Evolutionary conservation across 768 basidiomycete genomes (phyloP), one percentile per base, ranked within the genome.

Genomic region (Agrocybe chaxingu): DNA sequence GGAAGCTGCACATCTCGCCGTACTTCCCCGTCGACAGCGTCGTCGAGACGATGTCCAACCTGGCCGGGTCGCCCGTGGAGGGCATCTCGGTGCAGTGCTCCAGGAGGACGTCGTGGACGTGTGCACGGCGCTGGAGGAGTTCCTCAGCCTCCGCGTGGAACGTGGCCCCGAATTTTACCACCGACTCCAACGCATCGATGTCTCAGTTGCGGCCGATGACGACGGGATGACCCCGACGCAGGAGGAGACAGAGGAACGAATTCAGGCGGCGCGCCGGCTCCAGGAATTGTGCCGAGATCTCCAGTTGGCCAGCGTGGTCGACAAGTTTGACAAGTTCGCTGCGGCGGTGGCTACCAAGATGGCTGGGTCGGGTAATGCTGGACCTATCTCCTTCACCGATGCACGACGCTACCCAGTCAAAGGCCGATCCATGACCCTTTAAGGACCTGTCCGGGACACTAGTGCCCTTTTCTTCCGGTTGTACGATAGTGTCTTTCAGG

Each of bases 91-190:
- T 84, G 45, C 76, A 80, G 53, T 83, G 81, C 66, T 81, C 77
- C 63, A 78, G 50, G 82, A 83, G 54, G 82, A 84, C 57, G 75
- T 82, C 8, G 75, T 77, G n/a, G 84, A 85, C 53, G 71, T 80
- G 29, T 84, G 82, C 59, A 58, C 68, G 3, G 79, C 79, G 2
- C 67, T 85, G 16, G 76, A 79, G 52, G 76, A 77, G 37, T 83
- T 85, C 66, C 70, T 85, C 43, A 71, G 66, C 43, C 54, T 79
- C 33, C 78, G 80, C 37, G 72, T 75, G 12, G 75, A 77, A 54
- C 74, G 76, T 30, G 76, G 72, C 10, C 65, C 72, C 39, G 60
- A 67, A 42, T 79, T 84, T 60, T 82, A 76, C 62, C 63, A 77
- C 38, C 75, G 76, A 56, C 65, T 82, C 47, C 57, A 67, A 37